These are phyloP conservation scores for Cercospora sojina DNA, from an alignment of 2,329 filamentous ascomycete species.

Conservation along the genomic window DNA sequence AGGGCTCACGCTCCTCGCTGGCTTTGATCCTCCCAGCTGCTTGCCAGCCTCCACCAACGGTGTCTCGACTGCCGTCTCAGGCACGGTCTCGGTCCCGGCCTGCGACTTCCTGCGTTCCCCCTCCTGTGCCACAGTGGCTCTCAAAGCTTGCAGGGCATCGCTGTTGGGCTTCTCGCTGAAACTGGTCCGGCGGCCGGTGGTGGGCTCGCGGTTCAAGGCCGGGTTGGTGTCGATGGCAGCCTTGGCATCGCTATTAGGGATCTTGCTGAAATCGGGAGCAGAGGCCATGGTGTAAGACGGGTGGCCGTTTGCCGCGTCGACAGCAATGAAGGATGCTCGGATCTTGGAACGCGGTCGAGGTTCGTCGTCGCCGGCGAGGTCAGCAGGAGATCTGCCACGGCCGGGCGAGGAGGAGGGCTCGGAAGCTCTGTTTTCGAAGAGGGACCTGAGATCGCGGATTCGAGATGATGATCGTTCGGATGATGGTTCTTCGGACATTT, in stretches of 20 bases:
- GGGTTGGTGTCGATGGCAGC: constrained; percentile 12
- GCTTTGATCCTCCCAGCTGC: constrained; percentile 15
- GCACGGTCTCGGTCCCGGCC: constrained; percentile 41
- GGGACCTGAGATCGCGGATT: constrained; percentile 51
- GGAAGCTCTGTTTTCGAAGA: constrained; percentile 49
- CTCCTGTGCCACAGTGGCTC: constrained; percentile 44
- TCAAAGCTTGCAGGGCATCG: constrained; percentile 39
- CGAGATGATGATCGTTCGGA: constrained; percentile 41
- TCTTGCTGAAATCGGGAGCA: constrained; percentile 16
- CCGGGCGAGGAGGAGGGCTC: constrained; percentile 26
- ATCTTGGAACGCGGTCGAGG: constrained; percentile 45
- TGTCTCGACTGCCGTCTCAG: constrained; percentile 45
- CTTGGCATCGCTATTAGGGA: constrained; percentile 17
- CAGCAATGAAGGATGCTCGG: constrained; percentile 50
- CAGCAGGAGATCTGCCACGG: constrained; percentile 47
- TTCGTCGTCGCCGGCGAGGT: constrained; percentile 34
- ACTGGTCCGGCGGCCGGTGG: constrained; percentile 37
- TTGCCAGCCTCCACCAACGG: constrained; percentile 34
- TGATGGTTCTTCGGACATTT: constrained; percentile 43
- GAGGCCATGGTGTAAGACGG: constrained; percentile 24
- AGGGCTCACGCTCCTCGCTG: constrained; percentile 4
- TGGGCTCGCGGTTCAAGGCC: constrained; percentile 28
- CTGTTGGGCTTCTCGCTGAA: constrained; percentile 43
- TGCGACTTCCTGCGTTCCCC: constrained; percentile 40
- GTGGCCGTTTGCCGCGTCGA: constrained; percentile 37